Evolutionary conservation across 2,329 filamentous ascomycete species (phyloP), one percentile per base, ranked within the genome.

Genomic region (Calonectria crousiana): DNA sequence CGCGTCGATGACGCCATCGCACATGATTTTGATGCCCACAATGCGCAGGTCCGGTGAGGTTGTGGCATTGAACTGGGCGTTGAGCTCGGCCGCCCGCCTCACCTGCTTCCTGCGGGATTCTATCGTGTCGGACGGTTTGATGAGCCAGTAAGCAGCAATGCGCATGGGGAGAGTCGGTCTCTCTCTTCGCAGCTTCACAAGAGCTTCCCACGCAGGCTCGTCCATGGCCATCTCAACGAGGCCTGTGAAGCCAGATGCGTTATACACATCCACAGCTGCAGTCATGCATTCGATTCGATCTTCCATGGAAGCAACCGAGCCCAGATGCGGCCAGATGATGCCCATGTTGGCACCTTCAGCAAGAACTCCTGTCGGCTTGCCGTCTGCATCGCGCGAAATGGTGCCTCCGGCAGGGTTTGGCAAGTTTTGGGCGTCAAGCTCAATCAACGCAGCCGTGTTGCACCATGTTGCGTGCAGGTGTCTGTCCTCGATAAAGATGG

Each of bases 401-500:
- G 83, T 87, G 2, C 90, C 90, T 1, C 89, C 89, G 0, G 84
- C 83, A 0, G 89, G 89, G 62, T 89, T 86, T 3, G 86, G 81
- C 75, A 87, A 84, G 1, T 85, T 81, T 14, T 86, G 81, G 13
- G 90, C 82, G 3, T 82, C 83, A 78, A 91, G 80, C 78, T 91
- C 89, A 58, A 84, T 73, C 2, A 91, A 78, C 0, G 87, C 89
- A 1, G 87, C 84, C 2, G 84, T 87, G 78, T 88, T 91, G 77
- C 89, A 91, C 90, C 90, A 91, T 13, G 87, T 86, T 0, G 88
- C 89, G 78, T 91, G 90, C 67, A 91, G 78, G 68, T 90, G 89
- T 73, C 90, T 90, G 0, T 87, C 86, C 71, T 91, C 89, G 52
- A 91, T 85, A 58, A 89, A 91, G 30, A 91, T 90, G 0, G 89